A percentile compares a stretch with the other conserved stretches of the same genome.
Conservation (phyloP, 352 stramenopile genomes). For the Globisporangium acanthophoron region DNA sequence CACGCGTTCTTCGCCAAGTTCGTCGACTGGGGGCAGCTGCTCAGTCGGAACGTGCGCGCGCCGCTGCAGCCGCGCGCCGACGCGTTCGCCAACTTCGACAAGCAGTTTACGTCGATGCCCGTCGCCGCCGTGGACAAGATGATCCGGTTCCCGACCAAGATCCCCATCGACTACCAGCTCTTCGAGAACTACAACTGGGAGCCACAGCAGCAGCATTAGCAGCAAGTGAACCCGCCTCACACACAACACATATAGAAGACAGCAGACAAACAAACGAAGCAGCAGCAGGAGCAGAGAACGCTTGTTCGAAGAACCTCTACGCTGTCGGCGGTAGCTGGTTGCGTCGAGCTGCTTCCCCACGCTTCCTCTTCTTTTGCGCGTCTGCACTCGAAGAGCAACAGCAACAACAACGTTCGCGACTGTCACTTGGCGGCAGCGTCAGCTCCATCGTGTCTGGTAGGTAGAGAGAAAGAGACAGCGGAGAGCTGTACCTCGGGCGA, state of each 20-base stretch:
- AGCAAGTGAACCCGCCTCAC: not conserved
- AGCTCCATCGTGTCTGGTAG: not conserved
- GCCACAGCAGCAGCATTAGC: constrained; percentile 19
- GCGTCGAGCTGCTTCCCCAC: not conserved
- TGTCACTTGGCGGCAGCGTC: not conserved
- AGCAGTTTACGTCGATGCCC: constrained; percentile 81
- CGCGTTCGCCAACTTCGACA: constrained; percentile 82
- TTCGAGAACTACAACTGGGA: constrained; percentile 88
- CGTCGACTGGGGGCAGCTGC: constrained; percentile 53
- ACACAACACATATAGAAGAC: not conserved
- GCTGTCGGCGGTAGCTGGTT: not conserved
- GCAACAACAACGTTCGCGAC: no score
- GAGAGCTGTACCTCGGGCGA: not conserved
- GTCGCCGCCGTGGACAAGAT: constrained; percentile 66
- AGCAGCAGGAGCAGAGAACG: not conserved
- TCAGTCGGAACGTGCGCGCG: constrained; percentile 37
- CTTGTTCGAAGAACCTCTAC: constrained; percentile 1
- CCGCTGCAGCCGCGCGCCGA: constrained; percentile 63
- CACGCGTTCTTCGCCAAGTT: constrained; percentile 69
- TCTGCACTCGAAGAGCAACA: not conserved
- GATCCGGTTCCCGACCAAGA: constrained; percentile 68
- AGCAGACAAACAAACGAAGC: not conserved
- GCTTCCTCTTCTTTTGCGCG: not conserved
- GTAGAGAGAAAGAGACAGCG: not conserved
- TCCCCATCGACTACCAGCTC: constrained; percentile 76